A percentile compares a stretch with the other conserved stretches of the same genome.
Evolutionary conservation across 768 basidiomycete species (phyloP).

Genomic region (Trichaptum fuscoviolaceum): DNA sequence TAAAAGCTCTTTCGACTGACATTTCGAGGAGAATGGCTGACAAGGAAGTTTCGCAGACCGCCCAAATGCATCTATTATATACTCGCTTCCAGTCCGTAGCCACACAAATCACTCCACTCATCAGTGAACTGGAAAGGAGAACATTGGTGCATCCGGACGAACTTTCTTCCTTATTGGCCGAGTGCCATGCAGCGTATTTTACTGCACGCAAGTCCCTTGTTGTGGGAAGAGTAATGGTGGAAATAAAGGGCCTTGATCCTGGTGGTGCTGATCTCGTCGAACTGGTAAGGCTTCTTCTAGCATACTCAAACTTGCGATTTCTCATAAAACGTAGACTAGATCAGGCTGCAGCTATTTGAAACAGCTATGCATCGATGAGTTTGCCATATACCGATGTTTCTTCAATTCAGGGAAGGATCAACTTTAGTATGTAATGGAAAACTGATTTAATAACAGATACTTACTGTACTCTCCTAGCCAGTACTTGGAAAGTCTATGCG

Average conservation of each 20-base stretch:
- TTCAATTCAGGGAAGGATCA: conserved; percentile 81
- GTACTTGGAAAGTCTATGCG: conserved; percentile 92
- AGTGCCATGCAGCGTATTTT: conserved; percentile 88
- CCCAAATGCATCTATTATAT: conserved; percentile 82
- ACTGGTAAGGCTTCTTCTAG: conserved; percentile 43
- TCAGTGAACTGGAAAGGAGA: conserved; percentile 82
- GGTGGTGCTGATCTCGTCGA: conserved; percentile 79
- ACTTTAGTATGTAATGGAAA: conserved; percentile 48
- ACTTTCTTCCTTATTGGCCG: conserved; percentile 68
- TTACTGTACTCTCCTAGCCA: conserved; percentile 25
- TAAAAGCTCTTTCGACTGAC: conserved; percentile 75
- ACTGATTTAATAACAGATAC: background rate
- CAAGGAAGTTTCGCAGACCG: conserved; percentile 74
- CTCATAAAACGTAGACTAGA: conserved; percentile 54
- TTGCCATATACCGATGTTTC: conserved; percentile 76
- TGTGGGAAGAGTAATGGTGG: conserved; percentile 66
- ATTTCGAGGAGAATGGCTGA: conserved; percentile 70
- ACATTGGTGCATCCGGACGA: conserved; percentile 78
- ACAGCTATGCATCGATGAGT: conserved; percentile 87
- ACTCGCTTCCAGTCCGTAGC: conserved; percentile 79
- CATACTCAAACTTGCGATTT: conserved; percentile 5
- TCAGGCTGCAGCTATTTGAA: conserved; percentile 91
- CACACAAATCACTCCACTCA: conserved; percentile 64
- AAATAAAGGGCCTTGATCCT: conserved; percentile 81
- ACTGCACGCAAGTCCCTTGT: conserved; percentile 66